Evolutionary conservation across 2,329 filamentous ascomycete species (phyloP).

Genomic region (Alternaria longipes): DNA sequence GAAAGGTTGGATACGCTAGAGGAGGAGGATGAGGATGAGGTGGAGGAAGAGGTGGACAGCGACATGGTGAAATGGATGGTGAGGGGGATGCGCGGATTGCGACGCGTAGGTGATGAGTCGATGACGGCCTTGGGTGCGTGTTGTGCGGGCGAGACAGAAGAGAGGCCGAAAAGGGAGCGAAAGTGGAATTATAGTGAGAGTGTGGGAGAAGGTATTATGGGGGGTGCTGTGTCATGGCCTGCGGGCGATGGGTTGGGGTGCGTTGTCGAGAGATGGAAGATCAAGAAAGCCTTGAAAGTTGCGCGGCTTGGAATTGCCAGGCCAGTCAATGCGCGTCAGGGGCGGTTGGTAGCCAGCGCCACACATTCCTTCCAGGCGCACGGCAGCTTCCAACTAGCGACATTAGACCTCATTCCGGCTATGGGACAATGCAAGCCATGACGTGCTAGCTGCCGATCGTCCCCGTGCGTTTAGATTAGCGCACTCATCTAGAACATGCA

Average conservation of each 20-base stretch:
- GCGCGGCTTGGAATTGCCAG: constrained; percentile 10
- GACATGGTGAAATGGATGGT: constrained; percentile 16
- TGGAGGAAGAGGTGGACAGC: constrained; percentile 8
- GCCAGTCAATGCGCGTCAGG: constrained; percentile 24
- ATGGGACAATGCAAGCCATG: constrained; percentile 19
- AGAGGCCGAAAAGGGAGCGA: background rate
- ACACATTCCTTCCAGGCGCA: constrained; percentile 20
- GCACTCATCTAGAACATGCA: constrained; percentile 13
- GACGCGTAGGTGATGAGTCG: constrained; percentile 14
- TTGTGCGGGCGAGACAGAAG: background rate
- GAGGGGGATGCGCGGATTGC: constrained; percentile 5
- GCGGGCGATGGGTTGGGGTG: constrained; percentile 7
- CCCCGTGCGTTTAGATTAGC: constrained; percentile 13
- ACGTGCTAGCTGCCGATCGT: constrained; percentile 19
- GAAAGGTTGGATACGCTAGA: constrained; percentile 22
- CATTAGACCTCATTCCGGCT: constrained; percentile 14
- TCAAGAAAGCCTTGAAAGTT: constrained; percentile 16
- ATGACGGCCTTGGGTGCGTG: constrained; percentile 8
- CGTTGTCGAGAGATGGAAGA: constrained; percentile 4
- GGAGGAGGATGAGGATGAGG: constrained; percentile 7
- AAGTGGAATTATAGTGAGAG: constrained; percentile 1
- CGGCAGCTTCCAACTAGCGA: constrained; percentile 15
- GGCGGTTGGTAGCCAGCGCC: constrained; percentile 18
- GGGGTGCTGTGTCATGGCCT: constrained; percentile 15
- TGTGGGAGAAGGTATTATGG: background rate